Evolutionary conservation across 2,329 filamentous ascomycete species (phyloP).

Genomic region (Stagonosporopsis chrysanthemi): DNA sequence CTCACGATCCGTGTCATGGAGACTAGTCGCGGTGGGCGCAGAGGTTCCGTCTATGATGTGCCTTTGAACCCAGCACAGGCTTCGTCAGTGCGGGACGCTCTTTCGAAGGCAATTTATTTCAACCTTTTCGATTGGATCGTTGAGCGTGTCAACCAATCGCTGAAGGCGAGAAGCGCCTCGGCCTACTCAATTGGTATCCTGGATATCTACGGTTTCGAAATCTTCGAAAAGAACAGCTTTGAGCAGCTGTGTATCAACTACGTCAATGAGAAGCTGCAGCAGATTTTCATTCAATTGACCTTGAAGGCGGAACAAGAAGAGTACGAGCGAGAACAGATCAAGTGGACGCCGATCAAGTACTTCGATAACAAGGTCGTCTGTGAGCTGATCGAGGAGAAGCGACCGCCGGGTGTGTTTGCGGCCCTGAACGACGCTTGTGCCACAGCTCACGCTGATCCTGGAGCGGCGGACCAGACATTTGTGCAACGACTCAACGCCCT

Average conservation of each 20-base stretch:
- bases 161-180: constrained; percentile 78
- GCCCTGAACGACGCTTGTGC: constrained; percentile 97
- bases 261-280: constrained; percentile 98
- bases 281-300: constrained; percentile 98
- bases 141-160: constrained; percentile 84
- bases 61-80: constrained; percentile 90
- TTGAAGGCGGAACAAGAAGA: constrained; percentile 97
- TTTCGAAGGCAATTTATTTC: constrained; percentile 95
- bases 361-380: constrained; percentile 99
- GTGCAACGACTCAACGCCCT: constrained; percentile 92
- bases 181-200: constrained; percentile 92
- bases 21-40: constrained; percentile 69
- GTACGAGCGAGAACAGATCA: constrained; percentile 93
- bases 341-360: constrained; percentile 99
- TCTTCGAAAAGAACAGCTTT: constrained; percentile 98
- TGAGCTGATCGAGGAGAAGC: constrained; percentile 90
- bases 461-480: constrained; percentile 93
- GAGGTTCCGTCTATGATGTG: constrained; percentile 73
- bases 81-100: constrained; percentile 82
- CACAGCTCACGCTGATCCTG: constrained; percentile 95
- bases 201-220: constrained; percentile 99
- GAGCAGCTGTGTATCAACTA: constrained; percentile 99
- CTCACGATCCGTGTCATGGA: constrained; percentile 89
- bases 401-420: constrained; percentile 91
- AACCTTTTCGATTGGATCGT: constrained; percentile 99